phyloP scores from a whole-genome alignment of 441 rosid genomes.

The Lepidium campestre region DNA sequence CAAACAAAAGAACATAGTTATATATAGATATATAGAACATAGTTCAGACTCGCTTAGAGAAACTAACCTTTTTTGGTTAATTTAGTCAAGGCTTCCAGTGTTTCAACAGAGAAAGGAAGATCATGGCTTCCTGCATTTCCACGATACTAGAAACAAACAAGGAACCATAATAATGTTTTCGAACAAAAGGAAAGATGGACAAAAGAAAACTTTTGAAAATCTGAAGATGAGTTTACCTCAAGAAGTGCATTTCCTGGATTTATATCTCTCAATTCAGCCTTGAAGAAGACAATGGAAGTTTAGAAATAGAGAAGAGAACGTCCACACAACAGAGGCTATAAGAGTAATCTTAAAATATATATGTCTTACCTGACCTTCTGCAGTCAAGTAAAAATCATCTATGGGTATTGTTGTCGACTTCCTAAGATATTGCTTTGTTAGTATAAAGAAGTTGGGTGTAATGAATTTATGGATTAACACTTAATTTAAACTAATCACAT shows the following conservation, averaged over 20 bases:
- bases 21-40: too few species aligned
- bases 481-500: too few species aligned
- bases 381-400: slow-evolving; percentile 92
- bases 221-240: slow-evolving; percentile 44
- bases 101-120: slow-evolving; percentile 73
- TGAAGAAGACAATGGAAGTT: slow-evolving; percentile 9
- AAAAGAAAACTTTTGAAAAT: neutral
- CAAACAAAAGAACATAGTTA: too few species aligned
- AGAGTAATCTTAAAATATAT: neutral
- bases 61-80: slow-evolving; percentile 67
- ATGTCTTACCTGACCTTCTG: slow-evolving; percentile 75
- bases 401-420: slow-evolving; percentile 78
- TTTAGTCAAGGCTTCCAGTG: slow-evolving; percentile 49
- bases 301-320: neutral
- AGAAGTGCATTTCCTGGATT: slow-evolving; percentile 78
- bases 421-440: slow-evolving; percentile 38
- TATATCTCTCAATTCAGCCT: slow-evolving; percentile 75
- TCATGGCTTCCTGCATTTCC: slow-evolving; percentile 99
- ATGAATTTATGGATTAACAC: too few species aligned
- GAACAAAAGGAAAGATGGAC: neutral
- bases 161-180: neutral
- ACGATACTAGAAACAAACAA: slow-evolving; percentile 49
- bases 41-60: too few species aligned
- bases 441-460: too few species aligned
- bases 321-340: slow-evolving; percentile 1